Evolutionary conservation across 2,329 filamentous ascomycete species (phyloP).

Genomic region (Fusarium sp.): DNA sequence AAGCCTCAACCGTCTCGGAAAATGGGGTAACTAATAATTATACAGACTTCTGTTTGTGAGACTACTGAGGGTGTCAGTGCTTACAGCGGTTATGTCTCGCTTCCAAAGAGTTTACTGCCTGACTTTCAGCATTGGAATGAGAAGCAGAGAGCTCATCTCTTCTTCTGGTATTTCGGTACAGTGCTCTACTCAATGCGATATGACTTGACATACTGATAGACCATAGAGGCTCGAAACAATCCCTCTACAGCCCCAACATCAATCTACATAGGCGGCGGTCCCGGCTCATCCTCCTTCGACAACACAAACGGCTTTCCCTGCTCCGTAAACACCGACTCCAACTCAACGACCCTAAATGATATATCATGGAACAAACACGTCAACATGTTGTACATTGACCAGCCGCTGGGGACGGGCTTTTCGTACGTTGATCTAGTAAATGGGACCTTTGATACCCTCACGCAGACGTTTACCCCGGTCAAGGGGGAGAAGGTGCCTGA

Average conservation of each 20-base stretch:
- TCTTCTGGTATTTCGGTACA: conserved; percentile 54
- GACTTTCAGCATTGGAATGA: conserved; percentile 31
- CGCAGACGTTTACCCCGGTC: conserved; percentile 36
- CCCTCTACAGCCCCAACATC: conserved; percentile 37
- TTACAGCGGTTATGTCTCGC: conserved; percentile 36
- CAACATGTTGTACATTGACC: conserved; percentile 61
- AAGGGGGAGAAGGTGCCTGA: not conserved
- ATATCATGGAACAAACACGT: conserved; percentile 67
- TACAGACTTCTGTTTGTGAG: conserved; percentile 36
- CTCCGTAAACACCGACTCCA: conserved; percentile 55
- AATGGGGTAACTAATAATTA: not conserved
- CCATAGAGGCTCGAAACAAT: conserved; percentile 44
- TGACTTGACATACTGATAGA: not conserved
- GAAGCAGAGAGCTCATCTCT: conserved; percentile 42
- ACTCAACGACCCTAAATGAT: conserved; percentile 61
- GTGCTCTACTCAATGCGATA: not conserved
- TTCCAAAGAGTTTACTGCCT: conserved; percentile 40
- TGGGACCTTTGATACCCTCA: conserved; percentile 61
- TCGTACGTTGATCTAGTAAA: conserved; percentile 59
- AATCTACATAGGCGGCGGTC: conserved; percentile 72
- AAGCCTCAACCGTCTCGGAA: not conserved
- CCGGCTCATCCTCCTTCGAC: conserved; percentile 67
- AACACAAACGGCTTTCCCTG: conserved; percentile 65
- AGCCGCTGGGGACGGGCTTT: conserved; percentile 71
- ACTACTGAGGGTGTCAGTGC: conserved; percentile 32